Evolutionary conservation across 208 protist species (phyloP).

Genomic region (Trypanosoma platydactyli): DNA sequence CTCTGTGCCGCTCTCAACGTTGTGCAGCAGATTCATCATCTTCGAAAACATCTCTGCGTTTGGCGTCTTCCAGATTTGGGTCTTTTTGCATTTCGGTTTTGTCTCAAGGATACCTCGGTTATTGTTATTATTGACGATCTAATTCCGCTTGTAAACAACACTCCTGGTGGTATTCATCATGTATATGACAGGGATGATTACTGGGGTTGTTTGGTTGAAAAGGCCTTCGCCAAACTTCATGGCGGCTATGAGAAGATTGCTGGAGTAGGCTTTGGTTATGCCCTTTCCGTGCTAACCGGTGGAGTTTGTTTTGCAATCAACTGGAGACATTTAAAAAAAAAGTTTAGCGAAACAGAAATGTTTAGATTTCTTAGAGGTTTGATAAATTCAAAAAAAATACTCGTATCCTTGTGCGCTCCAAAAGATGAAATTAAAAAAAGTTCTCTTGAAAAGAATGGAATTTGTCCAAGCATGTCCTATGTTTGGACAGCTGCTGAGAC

Average conservation of each 20-base stretch:
- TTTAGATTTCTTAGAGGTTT: constrained; percentile 34
- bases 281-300: constrained; percentile 53
- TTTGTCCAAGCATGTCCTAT: constrained; percentile 39
- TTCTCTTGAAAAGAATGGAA: constrained; percentile 28
- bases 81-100: constrained; percentile 42
- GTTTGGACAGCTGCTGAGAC: constrained; percentile 27
- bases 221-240: constrained; percentile 66
- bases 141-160: constrained; percentile 37
- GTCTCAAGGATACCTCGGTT: constrained; percentile 25
- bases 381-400: constrained; percentile 24
- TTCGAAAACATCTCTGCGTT: constrained; percentile 35
- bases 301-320: constrained; percentile 56
- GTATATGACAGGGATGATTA: constrained; percentile 32
- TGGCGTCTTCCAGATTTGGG: constrained; percentile 30
- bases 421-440: constrained; percentile 12
- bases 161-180: constrained; percentile 43
- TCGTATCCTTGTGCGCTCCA: constrained; percentile 19
- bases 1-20: constrained; percentile 60
- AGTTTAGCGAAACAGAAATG: constrained; percentile 25
- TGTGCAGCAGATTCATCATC: constrained; percentile 31
- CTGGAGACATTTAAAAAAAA: constrained; percentile 27
- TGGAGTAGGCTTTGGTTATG: constrained; percentile 46
- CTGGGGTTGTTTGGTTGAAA: constrained; percentile 68
- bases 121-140: constrained; percentile 64
- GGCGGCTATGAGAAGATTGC: constrained; percentile 55